Base-by-base conservation (phyloP, 1,284 basidiomycete genomes). In the Megacollybia platyphylla region DNA sequence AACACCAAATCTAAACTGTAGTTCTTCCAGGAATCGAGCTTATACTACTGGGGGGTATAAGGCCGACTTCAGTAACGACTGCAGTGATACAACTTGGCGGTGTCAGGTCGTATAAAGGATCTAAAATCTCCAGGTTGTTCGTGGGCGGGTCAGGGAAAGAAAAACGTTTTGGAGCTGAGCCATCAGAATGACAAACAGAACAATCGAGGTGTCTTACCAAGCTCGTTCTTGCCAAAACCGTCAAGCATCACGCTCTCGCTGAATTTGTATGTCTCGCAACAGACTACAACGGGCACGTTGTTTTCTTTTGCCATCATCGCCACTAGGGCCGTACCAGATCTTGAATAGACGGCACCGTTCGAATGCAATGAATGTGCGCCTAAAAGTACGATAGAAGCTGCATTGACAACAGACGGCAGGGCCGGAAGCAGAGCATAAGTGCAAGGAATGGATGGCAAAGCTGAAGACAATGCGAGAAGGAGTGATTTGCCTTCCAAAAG, bases 211-310 rank as follows among this genome's bases (percentile, higher is more conserved):
- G 32, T 46, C 69, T 56, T 53, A 83, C 92, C 90, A 29, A 96
- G 68, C 62, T 99, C 96, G 58, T 99, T 99, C 59, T 88, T 90
- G 26, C 89, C 91, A 50, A 99, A 91, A 27, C 87, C 87, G 61
- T 99, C 96, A 40, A 98, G 68, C 59, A 90, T 84, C 29, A 98
- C 85, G 29, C 81, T 78, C 53, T 98, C 96, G 17, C 87, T 87
- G 55, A 96, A 97, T 61, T 99, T 99, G 70, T 97, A 97, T 13
- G 96, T 98, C 64, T 98, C 96, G 53, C 93, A 96, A 54, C 92
- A 97, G 11, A 94, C 91, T 41, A 98, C 80, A 11, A 97, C 91
- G 5, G 96, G 96, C 1, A 97, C 83, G 15, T 81, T 82, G 54
- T 86, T 77, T 43, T 80, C 78, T 59, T 90, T 88, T 0, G 91